A percentile compares a stretch with the other conserved stretches of the same genome.
Evolutionary conservation across 2,329 filamentous ascomycete species (phyloP).

Genomic region (Plectosphaerella sp.): DNA sequence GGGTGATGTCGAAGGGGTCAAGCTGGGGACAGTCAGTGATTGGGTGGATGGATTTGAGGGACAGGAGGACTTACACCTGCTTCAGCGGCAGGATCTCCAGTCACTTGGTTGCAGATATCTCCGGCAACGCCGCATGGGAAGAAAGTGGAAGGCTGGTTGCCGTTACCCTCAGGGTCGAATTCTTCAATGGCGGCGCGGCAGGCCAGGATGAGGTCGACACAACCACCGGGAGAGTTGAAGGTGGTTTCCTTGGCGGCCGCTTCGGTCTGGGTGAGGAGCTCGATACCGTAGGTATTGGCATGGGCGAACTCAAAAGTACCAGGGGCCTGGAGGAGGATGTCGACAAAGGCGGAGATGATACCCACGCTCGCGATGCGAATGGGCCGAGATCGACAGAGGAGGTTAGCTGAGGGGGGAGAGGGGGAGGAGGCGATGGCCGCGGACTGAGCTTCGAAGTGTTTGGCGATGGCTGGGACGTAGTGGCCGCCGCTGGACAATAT

Average conservation of each 20-base stretch:
- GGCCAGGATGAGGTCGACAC: conserved; percentile 2
- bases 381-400: conserved; percentile 3
- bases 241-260: background rate
- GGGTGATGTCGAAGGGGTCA: conserved; percentile 48
- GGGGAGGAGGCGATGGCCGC: background rate
- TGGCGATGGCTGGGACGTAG: conserved; percentile 11
- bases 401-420: background rate
- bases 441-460: conserved; percentile 6
- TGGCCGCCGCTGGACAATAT: conserved; percentile 11
- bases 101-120: conserved; percentile 6
- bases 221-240: conserved; percentile 4
- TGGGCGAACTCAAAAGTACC: conserved; percentile 2
- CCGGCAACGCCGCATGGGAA: too few species aligned
- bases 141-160: too few species aligned
- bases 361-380: conserved; percentile 9
- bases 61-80: conserved; percentile 7
- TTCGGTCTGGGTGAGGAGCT: background rate
- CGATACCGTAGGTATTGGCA: conserved; percentile 10
- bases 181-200: conserved; percentile 18
- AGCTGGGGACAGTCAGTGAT: conserved; percentile 14
- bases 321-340: conserved; percentile 4
- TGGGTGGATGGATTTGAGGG: conserved; percentile 11
- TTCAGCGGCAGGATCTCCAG: conserved; percentile 4
- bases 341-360: conserved; percentile 10
- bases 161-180: conserved; percentile 36